Percentiles rank a stretch among this genome's conserved stretches.
These are phyloP conservation scores for Nakazawaea peltata DNA, from an alignment of 805 yeast genomes.

Conservation along the genomic window DNA sequence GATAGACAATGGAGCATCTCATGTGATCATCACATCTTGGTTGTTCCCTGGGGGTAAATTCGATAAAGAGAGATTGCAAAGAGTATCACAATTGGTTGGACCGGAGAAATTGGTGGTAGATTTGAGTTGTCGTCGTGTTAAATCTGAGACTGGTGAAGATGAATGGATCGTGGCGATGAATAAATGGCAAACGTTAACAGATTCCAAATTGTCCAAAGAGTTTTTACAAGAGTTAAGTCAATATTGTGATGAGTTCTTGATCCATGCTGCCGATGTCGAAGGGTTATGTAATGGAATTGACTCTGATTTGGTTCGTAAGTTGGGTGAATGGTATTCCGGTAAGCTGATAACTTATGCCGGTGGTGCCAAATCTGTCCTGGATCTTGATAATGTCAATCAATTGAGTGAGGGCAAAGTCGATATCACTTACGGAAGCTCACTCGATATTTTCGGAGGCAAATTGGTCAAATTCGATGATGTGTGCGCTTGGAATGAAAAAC, in stretches of 20 bases:
- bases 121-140: constrained; percentile 63
- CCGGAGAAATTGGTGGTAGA: constrained; percentile 71
- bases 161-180: constrained; percentile 96
- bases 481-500: constrained; percentile 58
- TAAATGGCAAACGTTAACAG: constrained; percentile 91
- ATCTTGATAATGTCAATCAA: constrained; percentile 54
- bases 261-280: constrained; percentile 98
- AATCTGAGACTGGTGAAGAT: constrained; percentile 18
- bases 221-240: constrained; percentile 45
- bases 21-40: constrained; percentile 91
- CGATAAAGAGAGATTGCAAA: constrained; percentile 40
- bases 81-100: constrained; percentile 51
- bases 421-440: constrained; percentile 84
- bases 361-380: constrained; percentile 75
- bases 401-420: constrained; percentile 82
- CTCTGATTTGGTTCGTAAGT: constrained; percentile 55
- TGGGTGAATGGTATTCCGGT: constrained; percentile 72
- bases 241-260: constrained; percentile 79
- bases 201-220: constrained; percentile 42
- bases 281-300: constrained; percentile 94
- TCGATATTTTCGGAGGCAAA: constrained; percentile 91
- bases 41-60: constrained; percentile 62
- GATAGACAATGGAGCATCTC: constrained; percentile 74
- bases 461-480: constrained; percentile 72
- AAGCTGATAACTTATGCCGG: constrained; percentile 92